A percentile compares a stretch with the other conserved stretches of the same genome.
Evolutionary conservation across 495 filamentous ascomycete genomes (phyloP).

Genomic region (Daldinia bambusicola): DNA sequence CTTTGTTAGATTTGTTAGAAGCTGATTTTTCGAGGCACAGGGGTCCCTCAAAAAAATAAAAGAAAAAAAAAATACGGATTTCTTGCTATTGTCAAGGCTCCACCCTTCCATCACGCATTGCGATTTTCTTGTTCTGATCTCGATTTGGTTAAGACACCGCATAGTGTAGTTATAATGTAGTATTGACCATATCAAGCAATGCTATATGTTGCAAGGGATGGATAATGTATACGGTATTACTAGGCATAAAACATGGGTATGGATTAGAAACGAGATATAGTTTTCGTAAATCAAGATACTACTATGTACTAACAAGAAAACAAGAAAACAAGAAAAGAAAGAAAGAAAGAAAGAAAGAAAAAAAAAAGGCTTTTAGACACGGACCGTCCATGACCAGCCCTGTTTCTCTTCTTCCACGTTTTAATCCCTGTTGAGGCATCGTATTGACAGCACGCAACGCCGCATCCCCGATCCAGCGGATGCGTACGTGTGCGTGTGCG

Average conservation of each 20-base stretch:
- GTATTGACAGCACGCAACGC: constrained; percentile 18
- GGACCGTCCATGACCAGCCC: not conserved
- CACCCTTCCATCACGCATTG: not conserved
- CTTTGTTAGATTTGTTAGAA: not conserved
- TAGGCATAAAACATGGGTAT: constrained; percentile 16
- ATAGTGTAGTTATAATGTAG: constrained; percentile 12
- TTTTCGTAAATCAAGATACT: constrained; percentile 1
- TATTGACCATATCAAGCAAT: constrained; percentile 12
- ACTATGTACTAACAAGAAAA: too few species aligned
- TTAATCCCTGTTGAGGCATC: constrained; percentile 32
- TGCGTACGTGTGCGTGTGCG: not conserved
- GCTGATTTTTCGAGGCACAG: not conserved
- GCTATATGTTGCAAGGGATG: not conserved
- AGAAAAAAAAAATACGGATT: not conserved
- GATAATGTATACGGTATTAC: not conserved
- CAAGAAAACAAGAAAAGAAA: not conserved
- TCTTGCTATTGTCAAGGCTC: not conserved
- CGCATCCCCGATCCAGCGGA: constrained; percentile 15
- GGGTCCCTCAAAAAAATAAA: not conserved
- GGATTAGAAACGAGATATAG: constrained; percentile 4
- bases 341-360: not conserved
- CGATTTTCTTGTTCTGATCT: not conserved
- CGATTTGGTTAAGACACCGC: not conserved
- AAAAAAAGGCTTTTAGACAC: not conserved
- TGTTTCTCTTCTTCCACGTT: constrained; percentile 35